Evolutionary conservation across 2,329 filamentous ascomycete species (phyloP).

Genomic region (Claviceps pazoutovae): DNA sequence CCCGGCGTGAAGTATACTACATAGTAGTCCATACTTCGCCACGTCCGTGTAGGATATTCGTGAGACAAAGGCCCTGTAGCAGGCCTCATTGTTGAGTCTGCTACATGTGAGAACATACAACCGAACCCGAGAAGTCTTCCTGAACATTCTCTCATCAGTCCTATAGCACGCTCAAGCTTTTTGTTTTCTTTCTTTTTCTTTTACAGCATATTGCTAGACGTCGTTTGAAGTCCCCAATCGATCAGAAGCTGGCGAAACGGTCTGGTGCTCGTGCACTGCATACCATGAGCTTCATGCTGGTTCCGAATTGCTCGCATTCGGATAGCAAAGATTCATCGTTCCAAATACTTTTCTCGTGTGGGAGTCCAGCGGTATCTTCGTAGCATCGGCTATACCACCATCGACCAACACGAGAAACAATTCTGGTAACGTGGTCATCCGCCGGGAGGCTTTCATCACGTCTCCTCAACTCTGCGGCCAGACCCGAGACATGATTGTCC

Average conservation of each 20-base stretch:
- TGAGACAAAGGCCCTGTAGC: no score
- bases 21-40: no score
- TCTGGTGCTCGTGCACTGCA: slow-evolving; percentile 78
- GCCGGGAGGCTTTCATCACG: slow-evolving; percentile 51
- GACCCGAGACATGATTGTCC: slow-evolving; percentile 34
- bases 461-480: slow-evolving; percentile 54
- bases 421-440: slow-evolving; percentile 79
- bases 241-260: slow-evolving; percentile 33
- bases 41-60: no score
- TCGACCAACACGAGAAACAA: slow-evolving; percentile 78
- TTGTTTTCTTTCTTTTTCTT: no score
- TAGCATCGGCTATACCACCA: slow-evolving; percentile 98
- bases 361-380: slow-evolving; percentile 47
- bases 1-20: no score
- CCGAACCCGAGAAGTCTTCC: background rate
- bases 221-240: background rate
- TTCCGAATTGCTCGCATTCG: slow-evolving; percentile 77
- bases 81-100: background rate
- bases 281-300: slow-evolving; percentile 80
- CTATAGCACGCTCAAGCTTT: background rate
- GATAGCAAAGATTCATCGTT: slow-evolving; percentile 57
- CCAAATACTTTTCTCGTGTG: slow-evolving; percentile 54
- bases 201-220: background rate
- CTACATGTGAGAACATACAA: background rate
- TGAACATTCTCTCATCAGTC: background rate